Percentiles rank a stretch among this genome's conserved stretches.
phyloP scores from a whole-genome alignment of 2,329 filamentous ascomycete genomes.

The Ophiostoma perfectum region DNA sequence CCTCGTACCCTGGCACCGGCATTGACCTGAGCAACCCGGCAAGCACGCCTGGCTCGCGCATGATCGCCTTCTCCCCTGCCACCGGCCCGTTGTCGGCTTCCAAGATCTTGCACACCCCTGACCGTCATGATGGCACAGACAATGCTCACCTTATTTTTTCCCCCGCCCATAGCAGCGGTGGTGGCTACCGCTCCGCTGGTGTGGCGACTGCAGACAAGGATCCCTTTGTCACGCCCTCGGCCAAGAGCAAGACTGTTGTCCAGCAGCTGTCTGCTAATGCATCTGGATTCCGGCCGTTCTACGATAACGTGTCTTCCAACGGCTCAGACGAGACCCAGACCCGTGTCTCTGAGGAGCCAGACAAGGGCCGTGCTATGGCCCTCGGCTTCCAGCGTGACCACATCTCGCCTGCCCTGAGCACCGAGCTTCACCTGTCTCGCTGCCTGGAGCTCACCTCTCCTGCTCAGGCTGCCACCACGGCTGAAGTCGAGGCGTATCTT shows the following conservation, averaged over 20 bases:
- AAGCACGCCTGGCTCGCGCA: slow-evolving; percentile 59
- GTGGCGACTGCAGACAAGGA: slow-evolving; percentile 41
- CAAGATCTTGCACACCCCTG: slow-evolving; percentile 35
- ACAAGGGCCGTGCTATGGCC: slow-evolving; percentile 23
- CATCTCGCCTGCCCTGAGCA: slow-evolving; percentile 40
- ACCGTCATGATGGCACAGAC: slow-evolving; percentile 25
- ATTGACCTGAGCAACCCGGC: slow-evolving; percentile 13
- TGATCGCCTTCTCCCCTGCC: slow-evolving; percentile 60
- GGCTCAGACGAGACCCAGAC: slow-evolving; percentile 24
- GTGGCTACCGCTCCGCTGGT: slow-evolving; percentile 28
- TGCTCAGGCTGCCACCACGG: slow-evolving; percentile 29
- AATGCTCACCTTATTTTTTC: slow-evolving; percentile 27
- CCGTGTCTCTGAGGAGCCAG: slow-evolving; percentile 19
- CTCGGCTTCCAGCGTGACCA: slow-evolving; percentile 26
- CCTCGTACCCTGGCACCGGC: slow-evolving; percentile 38
- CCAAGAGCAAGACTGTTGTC: slow-evolving; percentile 31
- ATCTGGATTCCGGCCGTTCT: slow-evolving; percentile 53
- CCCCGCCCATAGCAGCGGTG: slow-evolving; percentile 29
- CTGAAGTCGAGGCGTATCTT: slow-evolving; percentile 42
- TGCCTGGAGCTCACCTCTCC: slow-evolving; percentile 39
- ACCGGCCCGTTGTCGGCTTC: slow-evolving; percentile 41
- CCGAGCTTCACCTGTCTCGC: slow-evolving; percentile 42
- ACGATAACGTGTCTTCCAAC: slow-evolving; percentile 27
- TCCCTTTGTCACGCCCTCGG: slow-evolving; percentile 46
- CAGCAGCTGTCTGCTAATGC: slow-evolving; percentile 60